Evolutionary conservation across 2,329 filamentous ascomycete species (phyloP).

Genomic region (Colletotrichum eleusines): DNA sequence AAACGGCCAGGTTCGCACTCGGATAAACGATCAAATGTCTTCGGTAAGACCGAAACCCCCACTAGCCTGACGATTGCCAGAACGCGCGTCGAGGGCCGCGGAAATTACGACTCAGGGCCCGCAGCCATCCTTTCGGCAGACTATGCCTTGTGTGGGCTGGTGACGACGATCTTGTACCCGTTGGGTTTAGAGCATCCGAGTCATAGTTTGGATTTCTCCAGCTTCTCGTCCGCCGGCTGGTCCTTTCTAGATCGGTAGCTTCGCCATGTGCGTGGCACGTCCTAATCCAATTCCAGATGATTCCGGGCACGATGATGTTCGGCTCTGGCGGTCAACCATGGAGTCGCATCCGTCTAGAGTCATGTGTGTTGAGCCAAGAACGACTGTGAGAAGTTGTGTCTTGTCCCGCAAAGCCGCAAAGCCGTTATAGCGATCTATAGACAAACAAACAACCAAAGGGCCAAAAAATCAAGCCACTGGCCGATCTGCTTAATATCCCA

Average conservation of each 20-base stretch:
- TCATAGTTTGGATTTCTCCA: conserved; percentile 62
- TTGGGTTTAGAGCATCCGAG: conserved; percentile 69
- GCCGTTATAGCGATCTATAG: not conserved
- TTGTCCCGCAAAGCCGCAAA: not conserved
- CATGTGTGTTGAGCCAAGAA: conserved; percentile 65
- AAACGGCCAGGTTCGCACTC: conserved; percentile 66
- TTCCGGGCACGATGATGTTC: conserved; percentile 68
- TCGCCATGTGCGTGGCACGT: conserved; percentile 67
- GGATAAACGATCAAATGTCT: conserved; percentile 71
- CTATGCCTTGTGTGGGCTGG: conserved; percentile 68
- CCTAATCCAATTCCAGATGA: conserved; percentile 70
- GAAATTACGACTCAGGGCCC: conserved; percentile 58
- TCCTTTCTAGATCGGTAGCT: conserved; percentile 59
- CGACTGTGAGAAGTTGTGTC: not conserved
- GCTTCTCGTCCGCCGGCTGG: conserved; percentile 62
- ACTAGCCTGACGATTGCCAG: conserved; percentile 12
- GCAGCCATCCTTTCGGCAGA: conserved; percentile 68
- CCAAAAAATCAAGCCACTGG: conserved; percentile 63
- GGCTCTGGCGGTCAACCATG: conserved; percentile 70
- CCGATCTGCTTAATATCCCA: conserved; percentile 69
- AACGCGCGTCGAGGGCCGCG: conserved; percentile 1
- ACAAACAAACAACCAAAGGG: not conserved
- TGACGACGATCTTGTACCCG: conserved; percentile 67
- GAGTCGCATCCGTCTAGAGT: conserved; percentile 67
- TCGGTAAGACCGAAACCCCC: conserved; percentile 73